A percentile compares a stretch with the other conserved stretches of the same genome.
phyloP scores from a whole-genome alignment of 2,329 filamentous ascomycete genomes.

The Sporothrix pallida region DNA sequence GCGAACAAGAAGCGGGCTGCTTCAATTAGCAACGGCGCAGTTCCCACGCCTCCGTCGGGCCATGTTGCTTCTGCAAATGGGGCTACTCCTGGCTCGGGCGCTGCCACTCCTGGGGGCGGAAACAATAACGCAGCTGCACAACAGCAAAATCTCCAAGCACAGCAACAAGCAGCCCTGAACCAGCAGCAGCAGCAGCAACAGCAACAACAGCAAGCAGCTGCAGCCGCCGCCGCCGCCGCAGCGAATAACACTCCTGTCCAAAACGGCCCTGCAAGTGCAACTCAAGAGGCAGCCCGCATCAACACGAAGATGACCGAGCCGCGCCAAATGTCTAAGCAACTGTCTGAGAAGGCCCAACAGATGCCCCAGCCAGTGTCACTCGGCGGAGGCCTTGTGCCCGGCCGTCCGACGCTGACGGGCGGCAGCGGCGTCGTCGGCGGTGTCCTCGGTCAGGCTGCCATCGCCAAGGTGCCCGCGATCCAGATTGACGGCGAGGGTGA shows the following conservation, averaged over 20 bases:
- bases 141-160: constrained; percentile 38
- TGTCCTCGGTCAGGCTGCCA: constrained; percentile 84
- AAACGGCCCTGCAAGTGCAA: not conserved
- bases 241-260: constrained; percentile 16
- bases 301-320: constrained; percentile 59
- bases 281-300: constrained; percentile 32
- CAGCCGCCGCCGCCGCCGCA: constrained; percentile 14
- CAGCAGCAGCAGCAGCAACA: constrained; percentile 81
- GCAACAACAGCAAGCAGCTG: constrained; percentile 52
- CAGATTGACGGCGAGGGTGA: constrained; percentile 91
- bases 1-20: constrained; percentile 51
- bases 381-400: constrained; percentile 62
- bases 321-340: constrained; percentile 81
- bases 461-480: constrained; percentile 80
- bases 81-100: not conserved
- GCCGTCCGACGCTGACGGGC: constrained; percentile 82
- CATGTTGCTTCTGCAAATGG: constrained; percentile 28
- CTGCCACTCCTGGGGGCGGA: constrained; percentile 26
- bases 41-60: constrained; percentile 31
- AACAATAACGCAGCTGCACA: constrained; percentile 32
- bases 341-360: constrained; percentile 70
- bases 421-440: constrained; percentile 78
- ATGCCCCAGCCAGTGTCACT: constrained; percentile 76
- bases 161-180: constrained; percentile 53
- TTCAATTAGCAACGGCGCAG: constrained; percentile 33